Evolutionary conservation across 495 filamentous ascomycete species (phyloP).

Genomic region (Rostrohypoxylon terebratum): DNA sequence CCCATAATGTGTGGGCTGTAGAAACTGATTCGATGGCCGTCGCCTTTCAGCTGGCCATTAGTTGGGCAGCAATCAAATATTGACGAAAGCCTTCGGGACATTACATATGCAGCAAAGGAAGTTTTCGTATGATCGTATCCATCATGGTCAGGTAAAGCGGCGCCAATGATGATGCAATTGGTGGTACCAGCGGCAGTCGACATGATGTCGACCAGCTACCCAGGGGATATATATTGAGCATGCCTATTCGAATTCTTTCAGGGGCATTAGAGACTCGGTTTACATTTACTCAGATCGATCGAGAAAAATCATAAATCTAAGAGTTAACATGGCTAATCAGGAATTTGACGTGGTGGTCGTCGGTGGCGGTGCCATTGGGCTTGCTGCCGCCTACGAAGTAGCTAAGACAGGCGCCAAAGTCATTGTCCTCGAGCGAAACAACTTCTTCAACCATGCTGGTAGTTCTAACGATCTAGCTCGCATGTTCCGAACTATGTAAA

Average conservation of each 20-base stretch:
- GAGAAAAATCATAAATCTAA: not conserved
- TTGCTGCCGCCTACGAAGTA: not conserved
- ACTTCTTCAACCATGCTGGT: slow-evolving; percentile 3
- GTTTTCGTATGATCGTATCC: too few relatives aligned
- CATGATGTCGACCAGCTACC: not conserved
- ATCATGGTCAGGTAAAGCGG: not conserved
- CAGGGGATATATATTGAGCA: too few relatives aligned
- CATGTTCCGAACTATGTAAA: not conserved
- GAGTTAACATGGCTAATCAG: not conserved
- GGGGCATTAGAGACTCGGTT: too few relatives aligned
- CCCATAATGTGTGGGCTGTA: not conserved
- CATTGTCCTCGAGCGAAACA: not conserved
- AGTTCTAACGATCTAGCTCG: slow-evolving; percentile 1
- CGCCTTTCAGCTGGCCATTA: too few relatives aligned
- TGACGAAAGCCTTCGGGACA: too few relatives aligned
- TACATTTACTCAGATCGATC: not conserved
- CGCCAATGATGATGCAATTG: not conserved
- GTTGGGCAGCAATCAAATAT: too few relatives aligned
- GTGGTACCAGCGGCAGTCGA: not conserved
- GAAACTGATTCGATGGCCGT: not conserved
- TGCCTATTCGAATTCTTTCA: too few relatives aligned
- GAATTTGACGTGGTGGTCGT: not conserved
- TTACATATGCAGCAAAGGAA: too few relatives aligned
- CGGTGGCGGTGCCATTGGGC: not conserved
- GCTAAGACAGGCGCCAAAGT: not conserved